These are phyloP conservation scores for Cytidiella melzeri DNA, from an alignment of 768 basidiomycete genomes.

Conservation along the genomic window DNA sequence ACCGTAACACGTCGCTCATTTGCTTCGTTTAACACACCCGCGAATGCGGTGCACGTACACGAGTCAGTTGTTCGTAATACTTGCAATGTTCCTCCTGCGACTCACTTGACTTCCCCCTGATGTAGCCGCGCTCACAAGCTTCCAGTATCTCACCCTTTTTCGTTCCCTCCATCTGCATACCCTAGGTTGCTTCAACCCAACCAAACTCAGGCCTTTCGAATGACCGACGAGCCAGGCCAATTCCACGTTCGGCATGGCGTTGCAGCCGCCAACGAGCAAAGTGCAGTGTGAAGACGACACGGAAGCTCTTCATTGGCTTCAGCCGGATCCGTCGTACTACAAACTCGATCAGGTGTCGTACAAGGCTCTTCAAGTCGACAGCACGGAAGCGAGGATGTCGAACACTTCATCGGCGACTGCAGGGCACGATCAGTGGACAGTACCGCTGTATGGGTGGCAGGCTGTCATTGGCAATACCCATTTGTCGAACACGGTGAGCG, in stretches of 20 bases:
- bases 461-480: constrained; percentile 19
- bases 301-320: constrained; percentile 34
- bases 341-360: constrained; percentile 21
- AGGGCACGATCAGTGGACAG: constrained; percentile 23
- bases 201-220: too few species aligned
- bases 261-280: constrained; percentile 15
- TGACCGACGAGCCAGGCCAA: constrained; percentile 21
- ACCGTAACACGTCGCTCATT: too few species aligned
- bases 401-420: background rate
- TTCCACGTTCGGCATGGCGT: constrained; percentile 33
- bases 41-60: too few species aligned
- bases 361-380: constrained; percentile 14
- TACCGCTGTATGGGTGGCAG: constrained; percentile 28
- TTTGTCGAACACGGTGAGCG: constrained; percentile 13
- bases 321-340: constrained; percentile 26
- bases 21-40: too few species aligned
- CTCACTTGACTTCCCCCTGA: too few species aligned
- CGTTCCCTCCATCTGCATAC: too few species aligned
- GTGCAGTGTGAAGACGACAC: constrained; percentile 10
- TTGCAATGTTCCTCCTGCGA: too few species aligned
- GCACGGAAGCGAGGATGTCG: too few species aligned
- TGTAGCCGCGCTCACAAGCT: too few species aligned
- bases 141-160: too few species aligned
- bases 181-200: too few species aligned
- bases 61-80: too few species aligned